Evolutionary conservation across 768 basidiomycete species (phyloP).

Genomic region (Albatrellus ellisii): DNA sequence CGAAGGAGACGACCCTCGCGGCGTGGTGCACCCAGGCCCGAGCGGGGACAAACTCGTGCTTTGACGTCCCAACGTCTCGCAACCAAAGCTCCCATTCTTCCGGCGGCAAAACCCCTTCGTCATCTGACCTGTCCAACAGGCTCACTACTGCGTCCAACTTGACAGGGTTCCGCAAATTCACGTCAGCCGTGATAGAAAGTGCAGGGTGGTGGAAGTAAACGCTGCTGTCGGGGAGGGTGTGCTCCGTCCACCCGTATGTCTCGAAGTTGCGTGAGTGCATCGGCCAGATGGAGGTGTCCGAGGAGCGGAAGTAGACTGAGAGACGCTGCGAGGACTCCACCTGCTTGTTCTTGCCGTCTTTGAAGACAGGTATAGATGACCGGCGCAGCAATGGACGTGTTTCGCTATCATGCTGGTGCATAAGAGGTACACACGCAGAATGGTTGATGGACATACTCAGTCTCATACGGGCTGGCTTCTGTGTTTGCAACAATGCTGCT

Average conservation of each 20-base stretch:
- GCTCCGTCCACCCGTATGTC: constrained; percentile 63
- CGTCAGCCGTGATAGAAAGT: constrained; percentile 52
- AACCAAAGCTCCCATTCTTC: constrained; percentile 53
- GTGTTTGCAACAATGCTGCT: constrained; percentile 2
- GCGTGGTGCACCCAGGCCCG: constrained; percentile 58
- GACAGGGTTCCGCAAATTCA: constrained; percentile 43
- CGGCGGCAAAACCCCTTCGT: constrained; percentile 21
- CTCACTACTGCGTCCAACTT: constrained; percentile 35
- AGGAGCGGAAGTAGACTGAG: constrained; percentile 14
- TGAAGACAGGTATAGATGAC: constrained; percentile 18
- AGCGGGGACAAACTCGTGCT: constrained; percentile 25
- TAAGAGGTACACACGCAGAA: constrained; percentile 1
- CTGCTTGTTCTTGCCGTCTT: constrained; percentile 12
- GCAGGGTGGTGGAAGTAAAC: constrained; percentile 60
- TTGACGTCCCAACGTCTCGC: constrained; percentile 24
- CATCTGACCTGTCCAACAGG: constrained; percentile 27
- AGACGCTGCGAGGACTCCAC: constrained; percentile 4
- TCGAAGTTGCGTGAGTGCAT: constrained; percentile 18
- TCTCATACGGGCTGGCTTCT: constrained; percentile 7
- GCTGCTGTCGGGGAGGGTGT: constrained; percentile 59
- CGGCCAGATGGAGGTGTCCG: constrained; percentile 13
- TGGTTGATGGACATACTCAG: constrained; percentile 18
- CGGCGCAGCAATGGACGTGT: constrained; percentile 35
- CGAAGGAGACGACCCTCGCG: constrained; percentile 35
- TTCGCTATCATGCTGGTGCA: constrained; percentile 27